These are phyloP conservation scores for Chaetomiaceae sp. DNA, from an alignment of 2,329 filamentous ascomycete species.

Conservation along the genomic window DNA sequence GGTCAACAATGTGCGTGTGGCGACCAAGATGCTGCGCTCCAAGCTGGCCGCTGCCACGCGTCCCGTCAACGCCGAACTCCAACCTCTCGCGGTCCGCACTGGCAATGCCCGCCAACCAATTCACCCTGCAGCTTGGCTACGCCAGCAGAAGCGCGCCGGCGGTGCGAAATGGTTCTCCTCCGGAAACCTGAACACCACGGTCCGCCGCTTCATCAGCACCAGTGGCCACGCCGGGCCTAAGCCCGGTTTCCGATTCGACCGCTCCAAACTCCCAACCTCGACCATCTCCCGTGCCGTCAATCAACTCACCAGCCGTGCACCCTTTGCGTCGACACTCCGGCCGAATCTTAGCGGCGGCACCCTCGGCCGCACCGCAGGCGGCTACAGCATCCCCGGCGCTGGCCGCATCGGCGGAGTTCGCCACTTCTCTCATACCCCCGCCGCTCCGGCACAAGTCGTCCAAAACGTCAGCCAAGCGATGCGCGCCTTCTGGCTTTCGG, in stretches of 20 bases:
- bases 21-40: conserved; percentile 46
- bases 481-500: conserved; percentile 86
- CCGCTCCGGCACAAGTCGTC: conserved; percentile 81
- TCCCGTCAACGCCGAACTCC: conserved; percentile 42
- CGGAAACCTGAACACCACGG: conserved; percentile 40
- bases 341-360: conserved; percentile 90
- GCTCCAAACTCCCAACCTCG: conserved; percentile 47
- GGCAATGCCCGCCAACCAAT: conserved; percentile 46
- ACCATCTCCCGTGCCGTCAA: conserved; percentile 49
- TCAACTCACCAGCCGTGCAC: conserved; percentile 68
- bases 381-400: conserved; percentile 71
- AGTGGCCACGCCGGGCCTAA: conserved; percentile 32
- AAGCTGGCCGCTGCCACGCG: conserved; percentile 44
- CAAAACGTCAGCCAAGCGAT: conserved; percentile 94
- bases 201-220: conserved; percentile 51
- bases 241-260: conserved; percentile 40
- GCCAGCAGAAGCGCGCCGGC: conserved; percentile 45
- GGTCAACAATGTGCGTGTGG: conserved; percentile 38
- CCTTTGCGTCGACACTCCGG: conserved; percentile 82
- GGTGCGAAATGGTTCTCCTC: conserved; percentile 48
- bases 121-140: conserved; percentile 47
- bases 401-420: conserved; percentile 67
- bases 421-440: conserved; percentile 86
- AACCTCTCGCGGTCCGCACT: conserved; percentile 43
- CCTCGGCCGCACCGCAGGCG: conserved; percentile 77